A percentile compares a stretch with the other conserved stretches of the same genome.
These are phyloP conservation scores for Tolypocladium album DNA, from an alignment of 2,329 filamentous ascomycete genomes.

Conservation along the genomic window DNA sequence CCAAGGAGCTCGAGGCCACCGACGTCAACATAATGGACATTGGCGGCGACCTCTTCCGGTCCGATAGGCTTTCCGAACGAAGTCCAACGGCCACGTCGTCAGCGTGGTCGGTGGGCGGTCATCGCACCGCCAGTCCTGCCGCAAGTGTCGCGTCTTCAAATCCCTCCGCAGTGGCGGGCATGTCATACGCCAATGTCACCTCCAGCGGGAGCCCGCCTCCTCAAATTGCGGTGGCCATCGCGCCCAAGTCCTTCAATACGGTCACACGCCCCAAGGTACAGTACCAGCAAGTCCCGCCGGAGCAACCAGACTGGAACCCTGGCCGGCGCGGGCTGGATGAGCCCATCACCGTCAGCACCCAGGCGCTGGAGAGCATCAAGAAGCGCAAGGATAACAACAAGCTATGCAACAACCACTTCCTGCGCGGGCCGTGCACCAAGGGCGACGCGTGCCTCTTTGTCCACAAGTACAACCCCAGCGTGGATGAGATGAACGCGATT, in stretches of 20 bases:
- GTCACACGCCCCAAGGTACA: conserved; percentile 3
- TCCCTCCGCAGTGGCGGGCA: conserved; percentile 1
- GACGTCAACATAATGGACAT: conserved; percentile 35
- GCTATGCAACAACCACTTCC: conserved; percentile 52
- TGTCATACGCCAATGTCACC: conserved; percentile 31
- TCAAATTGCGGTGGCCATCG: conserved; percentile 27
- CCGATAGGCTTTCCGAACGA: conserved; percentile 37
- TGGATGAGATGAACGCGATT: conserved; percentile 46
- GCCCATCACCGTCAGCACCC: conserved; percentile 33
- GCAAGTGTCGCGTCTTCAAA: conserved; percentile 6
- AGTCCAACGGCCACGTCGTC: not conserved
- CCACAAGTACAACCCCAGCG: conserved; percentile 41
- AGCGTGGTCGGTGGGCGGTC: not conserved
- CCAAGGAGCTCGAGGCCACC: conserved; percentile 36
- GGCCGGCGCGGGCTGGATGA: conserved; percentile 43
- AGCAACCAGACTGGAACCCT: conserved; percentile 37
- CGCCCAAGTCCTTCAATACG: conserved; percentile 12
- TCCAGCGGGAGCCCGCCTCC: conserved; percentile 31
- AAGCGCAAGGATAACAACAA: conserved; percentile 43
- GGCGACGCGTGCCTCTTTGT: conserved; percentile 44
- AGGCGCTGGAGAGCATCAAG: conserved; percentile 43
- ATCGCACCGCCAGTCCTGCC: conserved; percentile 6
- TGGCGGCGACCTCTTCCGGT: conserved; percentile 38
- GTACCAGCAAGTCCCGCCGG: conserved; percentile 14
- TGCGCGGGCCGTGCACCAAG: conserved; percentile 46